A percentile compares a stretch with the other conserved stretches of the same genome.
These are phyloP conservation scores for Letharia columbiana DNA, from an alignment of 495 filamentous ascomycete species.

Conservation along the genomic window DNA sequence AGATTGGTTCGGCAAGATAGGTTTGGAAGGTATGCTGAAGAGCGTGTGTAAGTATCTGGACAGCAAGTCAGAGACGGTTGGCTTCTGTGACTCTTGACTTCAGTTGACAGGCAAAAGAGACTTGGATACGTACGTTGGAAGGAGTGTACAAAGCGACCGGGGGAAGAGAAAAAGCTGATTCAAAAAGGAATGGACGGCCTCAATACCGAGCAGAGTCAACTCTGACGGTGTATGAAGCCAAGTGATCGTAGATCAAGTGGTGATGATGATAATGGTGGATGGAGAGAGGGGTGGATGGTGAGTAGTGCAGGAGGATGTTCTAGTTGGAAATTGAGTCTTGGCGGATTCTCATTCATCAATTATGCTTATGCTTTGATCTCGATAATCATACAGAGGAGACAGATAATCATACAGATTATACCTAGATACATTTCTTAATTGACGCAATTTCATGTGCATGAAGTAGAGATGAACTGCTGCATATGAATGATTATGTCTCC, in stretches of 20 bases:
- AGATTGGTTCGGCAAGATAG: background rate
- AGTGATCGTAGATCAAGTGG: slow-evolving; percentile 10
- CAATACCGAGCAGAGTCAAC: slow-evolving; percentile 22
- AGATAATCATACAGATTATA: too few relatives aligned
- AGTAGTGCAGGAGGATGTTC: background rate
- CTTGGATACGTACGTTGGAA: slow-evolving; percentile 10
- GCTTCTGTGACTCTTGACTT: background rate
- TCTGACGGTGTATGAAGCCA: slow-evolving; percentile 25
- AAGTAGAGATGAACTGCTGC: too few relatives aligned
- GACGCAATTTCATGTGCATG: background rate
- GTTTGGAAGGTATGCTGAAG: background rate
- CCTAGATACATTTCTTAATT: background rate
- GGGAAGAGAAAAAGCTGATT: slow-evolving; percentile 6
- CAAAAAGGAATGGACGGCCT: slow-evolving; percentile 28
- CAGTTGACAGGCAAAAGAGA: background rate
- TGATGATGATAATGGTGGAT: slow-evolving; percentile 7
- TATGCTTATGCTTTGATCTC: too few relatives aligned
- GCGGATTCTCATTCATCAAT: background rate
- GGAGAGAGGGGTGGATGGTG: background rate
- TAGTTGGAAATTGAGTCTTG: background rate
- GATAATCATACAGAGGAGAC: too few relatives aligned
- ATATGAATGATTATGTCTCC: too few relatives aligned
- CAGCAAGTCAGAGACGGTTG: background rate
- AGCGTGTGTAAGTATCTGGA: background rate
- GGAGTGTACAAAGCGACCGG: slow-evolving; percentile 21